These are phyloP conservation scores for Zygoascus hellenicus DNA, from an alignment of 1,139 yeast species.

Conservation along the genomic window DNA sequence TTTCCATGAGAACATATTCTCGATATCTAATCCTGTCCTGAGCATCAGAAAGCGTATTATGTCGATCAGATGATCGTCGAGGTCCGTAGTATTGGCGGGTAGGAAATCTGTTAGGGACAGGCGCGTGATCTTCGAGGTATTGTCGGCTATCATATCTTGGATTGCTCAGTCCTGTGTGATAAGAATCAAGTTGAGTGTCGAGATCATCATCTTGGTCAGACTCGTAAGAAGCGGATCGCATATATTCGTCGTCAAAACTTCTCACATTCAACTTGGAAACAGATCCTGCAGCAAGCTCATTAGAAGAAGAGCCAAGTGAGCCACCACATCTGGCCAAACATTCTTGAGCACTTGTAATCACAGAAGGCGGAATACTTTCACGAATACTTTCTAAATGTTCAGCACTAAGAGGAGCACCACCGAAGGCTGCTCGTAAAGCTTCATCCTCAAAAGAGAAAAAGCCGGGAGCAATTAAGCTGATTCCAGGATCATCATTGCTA, in stretches of 20 bases:
- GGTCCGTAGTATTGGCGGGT: too few species aligned
- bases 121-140: too few species aligned
- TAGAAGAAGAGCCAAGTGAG: not conserved
- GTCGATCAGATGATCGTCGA: too few species aligned
- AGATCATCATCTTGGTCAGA: too few species aligned
- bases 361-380: slow-evolving; percentile 14
- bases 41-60: too few species aligned
- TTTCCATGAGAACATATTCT: not conserved
- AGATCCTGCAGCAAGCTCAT: not conserved
- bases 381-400: slow-evolving; percentile 14
- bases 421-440: slow-evolving; percentile 16
- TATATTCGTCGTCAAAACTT: too few species aligned
- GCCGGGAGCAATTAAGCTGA: slow-evolving; percentile 17
- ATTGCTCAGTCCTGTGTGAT: too few species aligned
- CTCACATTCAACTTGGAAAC: not conserved
- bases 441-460: slow-evolving; percentile 16
- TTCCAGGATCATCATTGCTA: slow-evolving; percentile 23
- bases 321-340: slow-evolving; percentile 14
- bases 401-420: slow-evolving; percentile 15
- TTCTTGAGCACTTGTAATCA: slow-evolving; percentile 13
- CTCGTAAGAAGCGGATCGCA: too few species aligned
- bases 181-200: too few species aligned
- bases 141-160: too few species aligned
- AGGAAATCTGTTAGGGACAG: too few species aligned
- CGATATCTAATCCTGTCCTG: not conserved